Percentiles rank a stretch among this genome's conserved stretches.
Conservation (phyloP, 2,329 filamentous ascomycete genomes). For the Sporothrix dimorphospora region DNA sequence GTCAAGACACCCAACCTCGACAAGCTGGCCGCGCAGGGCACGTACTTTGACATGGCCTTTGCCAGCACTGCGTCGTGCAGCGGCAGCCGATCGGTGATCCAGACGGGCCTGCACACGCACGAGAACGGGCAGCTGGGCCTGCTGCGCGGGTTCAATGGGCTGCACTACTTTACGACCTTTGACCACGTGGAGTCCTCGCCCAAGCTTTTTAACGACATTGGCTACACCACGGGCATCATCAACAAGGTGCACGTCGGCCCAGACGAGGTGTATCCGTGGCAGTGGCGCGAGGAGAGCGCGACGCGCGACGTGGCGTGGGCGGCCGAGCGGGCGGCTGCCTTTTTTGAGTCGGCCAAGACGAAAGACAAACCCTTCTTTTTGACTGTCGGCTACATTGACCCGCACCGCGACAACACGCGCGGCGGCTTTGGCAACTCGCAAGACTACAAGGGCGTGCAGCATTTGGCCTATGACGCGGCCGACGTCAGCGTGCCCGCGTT, state of each 20-base stretch:
- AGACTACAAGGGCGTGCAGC: constrained; percentile 37
- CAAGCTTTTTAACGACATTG: constrained; percentile 43
- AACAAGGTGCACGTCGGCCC: constrained; percentile 54
- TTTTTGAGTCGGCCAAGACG: constrained; percentile 43
- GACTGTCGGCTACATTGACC: constrained; percentile 52
- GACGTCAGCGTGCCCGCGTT: constrained; percentile 43
- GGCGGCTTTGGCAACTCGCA: constrained; percentile 18
- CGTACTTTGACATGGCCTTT: constrained; percentile 45
- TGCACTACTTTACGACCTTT: constrained; percentile 12
- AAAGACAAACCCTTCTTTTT: constrained; percentile 45
- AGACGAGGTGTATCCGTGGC: constrained; percentile 45
- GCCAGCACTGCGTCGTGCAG: constrained; percentile 52
- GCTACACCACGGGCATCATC: constrained; percentile 50
- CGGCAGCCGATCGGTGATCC: constrained; percentile 49
- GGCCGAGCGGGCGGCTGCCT: constrained; percentile 43
- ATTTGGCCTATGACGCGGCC: not conserved
- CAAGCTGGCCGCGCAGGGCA: constrained; percentile 43
- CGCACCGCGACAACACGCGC: constrained; percentile 45
- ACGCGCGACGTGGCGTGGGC: constrained; percentile 48
- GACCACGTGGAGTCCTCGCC: not conserved
- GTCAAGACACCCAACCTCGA: constrained; percentile 47
- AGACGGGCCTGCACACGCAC: constrained; percentile 52
- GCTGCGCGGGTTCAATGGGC: constrained; percentile 42
- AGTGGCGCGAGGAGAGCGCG: constrained; percentile 44
- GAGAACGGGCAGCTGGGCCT: constrained; percentile 52